Conservation (phyloP, 768 basidiomycete species). For the Trametes punicea region DNA sequence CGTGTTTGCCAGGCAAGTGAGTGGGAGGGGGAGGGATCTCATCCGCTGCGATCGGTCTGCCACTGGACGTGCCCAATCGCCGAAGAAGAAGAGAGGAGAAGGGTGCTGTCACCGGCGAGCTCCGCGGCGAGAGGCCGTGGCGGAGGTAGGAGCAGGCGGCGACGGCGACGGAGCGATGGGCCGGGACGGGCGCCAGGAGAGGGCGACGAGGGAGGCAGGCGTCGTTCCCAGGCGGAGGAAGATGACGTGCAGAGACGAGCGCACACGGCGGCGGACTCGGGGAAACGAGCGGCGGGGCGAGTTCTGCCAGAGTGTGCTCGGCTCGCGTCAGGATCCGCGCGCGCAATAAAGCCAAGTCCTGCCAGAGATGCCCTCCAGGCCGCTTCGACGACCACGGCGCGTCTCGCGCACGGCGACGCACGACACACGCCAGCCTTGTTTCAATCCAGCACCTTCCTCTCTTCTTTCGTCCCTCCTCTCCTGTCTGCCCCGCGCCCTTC, state of each 20-base stretch:
- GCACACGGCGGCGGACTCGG: not conserved
- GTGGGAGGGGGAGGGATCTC: conserved; percentile 1
- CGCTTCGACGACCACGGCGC: not conserved
- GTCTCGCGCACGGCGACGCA: not conserved
- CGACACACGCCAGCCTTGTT: not conserved
- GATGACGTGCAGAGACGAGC: not conserved
- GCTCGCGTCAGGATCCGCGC: conserved; percentile 13
- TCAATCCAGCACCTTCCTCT: not conserved
- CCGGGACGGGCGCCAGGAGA: not conserved
- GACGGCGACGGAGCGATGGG: not conserved
- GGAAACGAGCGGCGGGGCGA: not conserved
- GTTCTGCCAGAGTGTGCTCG: conserved; percentile 1
- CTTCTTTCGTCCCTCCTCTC: conserved; percentile 12
- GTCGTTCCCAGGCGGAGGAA: conserved; percentile 6
- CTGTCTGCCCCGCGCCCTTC: conserved; percentile 1
- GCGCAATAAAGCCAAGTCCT: not conserved
- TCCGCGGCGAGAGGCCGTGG: not conserved
- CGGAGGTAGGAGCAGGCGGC: not conserved
- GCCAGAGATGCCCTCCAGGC: not conserved
- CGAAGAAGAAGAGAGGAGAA: not conserved
- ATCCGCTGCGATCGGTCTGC: conserved; percentile 15
- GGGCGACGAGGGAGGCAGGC: not conserved
- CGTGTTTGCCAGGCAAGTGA: not conserved
- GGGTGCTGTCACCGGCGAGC: conserved; percentile 1
- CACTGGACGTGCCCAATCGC: not conserved